These are phyloP conservation scores for Fusarium annulatum DNA, from an alignment of 2,329 filamentous ascomycete genomes.

Conservation along the genomic window DNA sequence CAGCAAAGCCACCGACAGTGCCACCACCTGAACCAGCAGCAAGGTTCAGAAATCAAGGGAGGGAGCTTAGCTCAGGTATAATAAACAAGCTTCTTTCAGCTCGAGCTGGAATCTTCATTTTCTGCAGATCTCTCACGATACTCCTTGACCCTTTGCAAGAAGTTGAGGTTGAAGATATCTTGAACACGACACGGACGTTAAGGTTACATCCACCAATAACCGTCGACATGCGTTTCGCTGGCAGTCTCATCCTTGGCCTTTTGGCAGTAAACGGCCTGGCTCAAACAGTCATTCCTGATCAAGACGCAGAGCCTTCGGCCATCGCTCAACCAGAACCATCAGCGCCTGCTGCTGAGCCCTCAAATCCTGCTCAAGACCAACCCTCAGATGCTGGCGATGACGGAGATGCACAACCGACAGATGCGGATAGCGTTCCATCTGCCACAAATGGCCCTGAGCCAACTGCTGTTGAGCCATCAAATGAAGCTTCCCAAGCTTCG, in stretches of 20 bases:
- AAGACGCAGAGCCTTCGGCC: conserved; percentile 11
- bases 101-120: background rate
- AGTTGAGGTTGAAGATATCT: background rate
- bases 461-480: conserved; percentile 8
- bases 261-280: conserved; percentile 27
- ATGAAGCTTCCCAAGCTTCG: conserved; percentile 8
- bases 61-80: conserved; percentile 22
- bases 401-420: background rate
- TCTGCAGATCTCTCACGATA: background rate
- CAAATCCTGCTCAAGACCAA: conserved; percentile 6
- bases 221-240: conserved; percentile 26
- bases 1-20: conserved; percentile 29
- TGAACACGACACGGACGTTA: background rate
- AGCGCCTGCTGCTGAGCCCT: conserved; percentile 23
- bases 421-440: background rate
- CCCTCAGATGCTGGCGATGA: background rate
- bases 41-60: conserved; percentile 14
- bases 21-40: conserved; percentile 11
- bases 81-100: conserved; percentile 19
- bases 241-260: conserved; percentile 28
- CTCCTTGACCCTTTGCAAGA: background rate
- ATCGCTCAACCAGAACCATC: conserved; percentile 23
- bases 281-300: conserved; percentile 17
- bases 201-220: background rate
- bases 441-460: conserved; percentile 9